Conservation (phyloP, 306 rosid species). For the Dalbergia oliveri region DNA sequence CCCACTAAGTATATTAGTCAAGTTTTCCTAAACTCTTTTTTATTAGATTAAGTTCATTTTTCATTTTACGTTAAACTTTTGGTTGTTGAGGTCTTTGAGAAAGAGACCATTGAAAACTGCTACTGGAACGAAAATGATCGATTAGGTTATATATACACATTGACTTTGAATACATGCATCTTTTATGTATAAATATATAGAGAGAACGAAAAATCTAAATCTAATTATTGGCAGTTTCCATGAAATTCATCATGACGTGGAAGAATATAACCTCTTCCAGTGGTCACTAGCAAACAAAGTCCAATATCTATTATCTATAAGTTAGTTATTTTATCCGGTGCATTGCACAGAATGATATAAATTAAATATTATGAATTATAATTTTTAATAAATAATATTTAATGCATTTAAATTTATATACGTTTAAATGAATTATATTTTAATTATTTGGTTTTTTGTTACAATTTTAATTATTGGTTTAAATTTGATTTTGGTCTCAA, state of each 20-base stretch:
- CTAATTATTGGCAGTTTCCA: constrained; percentile 36
- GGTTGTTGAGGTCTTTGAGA: neutral
- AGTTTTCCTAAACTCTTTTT: no score
- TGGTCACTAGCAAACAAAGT: constrained; percentile 36
- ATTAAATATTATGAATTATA: no score
- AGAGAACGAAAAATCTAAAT: neutral
- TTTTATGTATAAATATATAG: neutral
- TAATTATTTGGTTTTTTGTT: no score
- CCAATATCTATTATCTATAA: neutral
- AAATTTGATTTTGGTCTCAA: no score
- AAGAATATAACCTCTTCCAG: neutral
- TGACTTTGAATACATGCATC: neutral
- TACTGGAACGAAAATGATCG: neutral
- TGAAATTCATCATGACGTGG: constrained; percentile 13
- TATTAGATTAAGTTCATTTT: neutral
- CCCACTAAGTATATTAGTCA: neutral
- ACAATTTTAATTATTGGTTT: no score
- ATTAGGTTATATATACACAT: neutral
- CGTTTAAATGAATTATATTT: no score
- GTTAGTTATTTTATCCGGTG: no score
- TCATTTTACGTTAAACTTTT: neutral
- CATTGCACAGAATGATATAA: no score
- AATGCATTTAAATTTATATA: no score
- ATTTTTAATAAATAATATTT: no score
- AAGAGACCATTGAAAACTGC: neutral